Base-by-base conservation (phyloP, 805 yeast genomes). In the Starmerella stigmatis region DNA sequence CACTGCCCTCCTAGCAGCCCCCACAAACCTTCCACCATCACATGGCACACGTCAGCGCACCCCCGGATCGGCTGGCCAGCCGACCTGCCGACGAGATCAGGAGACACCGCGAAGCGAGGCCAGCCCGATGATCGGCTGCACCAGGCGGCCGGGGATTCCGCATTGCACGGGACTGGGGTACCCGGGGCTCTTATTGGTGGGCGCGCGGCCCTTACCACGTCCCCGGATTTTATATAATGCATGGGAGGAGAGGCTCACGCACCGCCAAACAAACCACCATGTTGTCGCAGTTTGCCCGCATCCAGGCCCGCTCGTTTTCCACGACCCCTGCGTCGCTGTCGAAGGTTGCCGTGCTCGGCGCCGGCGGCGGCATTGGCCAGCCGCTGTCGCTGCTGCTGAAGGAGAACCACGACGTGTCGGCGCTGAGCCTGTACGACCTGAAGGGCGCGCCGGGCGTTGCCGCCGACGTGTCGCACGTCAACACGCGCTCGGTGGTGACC, bases 331-430 rank as follows among this genome's bases (percentile, higher is more conserved):
- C 56, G 16, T 53, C 54, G 39, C 58, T 63, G 49, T 51, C 61
- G 51, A 86, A 85, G 71, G 94, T 84, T 44, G 74, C 94, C 51
- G 88, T 86, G 50, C 72, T 80, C 53, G 96, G 96, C 59, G 96
- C 96, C 47, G 89, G 89, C 48, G 94, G 97, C 71, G 97, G 97
- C 68, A 89, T 88, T 66, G 97, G 97, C 54, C 89, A 81, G 70
- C 94, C 94, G 51, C 68, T 82, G 57, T 82, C 89, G 40, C 70
- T 84, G 50, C 74, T 89, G 62, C 67, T 88, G 71, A 88, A 89
- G 72, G 74, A 82, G 63, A 85, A 86, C 78, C 81, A 75, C 68
- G 79, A 83, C 68, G 94, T 88, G 51, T 81, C 94, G 43, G 81
- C 80, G 57, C 73, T 88, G 64, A 76, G 92, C 50, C 72, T 88